A percentile compares a stretch with the other conserved stretches of the same genome.
phyloP scores from a whole-genome alignment of 2,329 filamentous ascomycete species.

The Fusarium falciforme region DNA sequence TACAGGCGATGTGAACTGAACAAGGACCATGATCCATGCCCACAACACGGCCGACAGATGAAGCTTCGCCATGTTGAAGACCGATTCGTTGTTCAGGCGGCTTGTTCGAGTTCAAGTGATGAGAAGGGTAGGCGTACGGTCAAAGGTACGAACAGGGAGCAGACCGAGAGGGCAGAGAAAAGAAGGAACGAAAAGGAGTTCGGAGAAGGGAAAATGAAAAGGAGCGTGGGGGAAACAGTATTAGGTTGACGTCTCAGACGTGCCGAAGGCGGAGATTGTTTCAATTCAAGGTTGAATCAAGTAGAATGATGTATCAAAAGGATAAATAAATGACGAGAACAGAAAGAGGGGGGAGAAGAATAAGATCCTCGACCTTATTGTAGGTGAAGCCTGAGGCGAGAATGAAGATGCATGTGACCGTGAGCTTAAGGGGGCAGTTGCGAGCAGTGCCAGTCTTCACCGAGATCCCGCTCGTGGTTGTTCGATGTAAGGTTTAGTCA shows the following conservation, averaged over 20 bases:
- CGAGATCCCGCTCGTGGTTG: not conserved
- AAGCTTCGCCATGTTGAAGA: constrained; percentile 31
- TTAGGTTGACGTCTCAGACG: constrained; percentile 25
- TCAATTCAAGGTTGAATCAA: constrained; percentile 33
- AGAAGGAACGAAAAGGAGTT: constrained; percentile 8
- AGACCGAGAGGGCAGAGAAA: constrained; percentile 20
- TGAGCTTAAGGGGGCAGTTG: constrained; percentile 35
- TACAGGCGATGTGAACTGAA: constrained; percentile 36
- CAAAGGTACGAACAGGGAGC: constrained; percentile 14
- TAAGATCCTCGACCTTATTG: constrained; percentile 16
- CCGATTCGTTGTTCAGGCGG: not conserved
- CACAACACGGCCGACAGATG: constrained; percentile 14
- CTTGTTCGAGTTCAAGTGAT: not conserved
- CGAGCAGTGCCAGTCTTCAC: constrained; percentile 22
- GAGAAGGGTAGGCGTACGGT: not conserved
- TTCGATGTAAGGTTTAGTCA: not conserved
- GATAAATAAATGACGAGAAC: constrained; percentile 29
- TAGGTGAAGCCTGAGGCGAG: constrained; percentile 34
- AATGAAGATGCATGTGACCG: constrained; percentile 31
- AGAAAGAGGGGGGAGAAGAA: constrained; percentile 14
- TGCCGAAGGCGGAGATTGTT: constrained; percentile 31
- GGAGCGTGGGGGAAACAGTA: constrained; percentile 28
- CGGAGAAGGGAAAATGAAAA: constrained; percentile 25
- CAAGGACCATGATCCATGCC: constrained; percentile 32
- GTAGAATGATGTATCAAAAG: constrained; percentile 28